Base-by-base conservation (phyloP, 2,329 filamentous ascomycete species). In the Penicillium capsulatum region DNA sequence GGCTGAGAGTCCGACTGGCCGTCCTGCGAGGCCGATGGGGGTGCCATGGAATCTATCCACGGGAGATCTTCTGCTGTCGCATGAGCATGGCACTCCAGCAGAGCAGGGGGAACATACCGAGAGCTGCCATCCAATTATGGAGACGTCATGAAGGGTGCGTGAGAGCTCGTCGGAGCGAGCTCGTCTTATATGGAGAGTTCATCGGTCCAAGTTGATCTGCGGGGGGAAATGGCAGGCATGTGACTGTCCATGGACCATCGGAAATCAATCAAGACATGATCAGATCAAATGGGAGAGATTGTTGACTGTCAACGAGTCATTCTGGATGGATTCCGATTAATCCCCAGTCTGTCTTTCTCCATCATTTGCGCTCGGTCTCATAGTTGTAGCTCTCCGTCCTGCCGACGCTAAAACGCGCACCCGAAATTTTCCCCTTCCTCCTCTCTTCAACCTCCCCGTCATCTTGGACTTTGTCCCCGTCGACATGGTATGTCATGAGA, bases 1-100 rank as follows among this genome's bases (percentile, higher is more conserved):
- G 79, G 75, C 50, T 72, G 45, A 67, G 69, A 65, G 42, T 59
- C 57, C 47, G 56, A 53, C 52, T 51, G 53, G 52, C 61, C 68
- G 43, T 68, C 60, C 44, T 66, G 60, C 22, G 55, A 38, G 46
- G 58, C 58, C 40, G 64, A 57, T 55, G 65, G 58, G 50, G 69
- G 65, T 53, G 70, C 68, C 72, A 76, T 75, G 63, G 70, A 73
- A 64, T 66, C 65, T 64, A 72, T 66, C 74, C 73, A 77, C 60
- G 72, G 73, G 44, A 72, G 68, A 55, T 72, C 67, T 68, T 60
- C 54, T 60, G 41, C 33, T 38, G 40, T 32, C 31, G 42, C 40
- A 50, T 63, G 31, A 63, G 57, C 48, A 56, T 48, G 32, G 15
- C 6, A 11, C 17, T 22, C 17, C 7, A 31, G 17, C 14, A 27